Base-by-base conservation (phyloP, 306 rosid genomes). In the Vigna unguiculata region DNA sequence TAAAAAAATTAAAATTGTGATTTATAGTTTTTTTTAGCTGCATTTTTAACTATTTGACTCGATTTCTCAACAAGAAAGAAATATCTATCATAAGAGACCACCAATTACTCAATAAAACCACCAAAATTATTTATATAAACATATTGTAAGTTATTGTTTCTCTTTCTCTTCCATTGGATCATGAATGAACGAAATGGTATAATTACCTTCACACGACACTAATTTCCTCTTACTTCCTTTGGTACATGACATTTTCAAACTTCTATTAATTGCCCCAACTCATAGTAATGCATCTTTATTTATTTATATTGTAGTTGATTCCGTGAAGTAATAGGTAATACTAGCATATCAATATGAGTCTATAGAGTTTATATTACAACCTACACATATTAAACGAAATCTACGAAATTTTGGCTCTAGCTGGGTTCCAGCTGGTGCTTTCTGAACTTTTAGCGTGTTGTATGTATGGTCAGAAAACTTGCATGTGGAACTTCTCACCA, bases 271-370 rank as follows among this genome's bases (percentile, higher is more conserved):
- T 25, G 7, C 4, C 55, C 32, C 3, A 5, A 14, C 4, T 40
- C 6, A 52, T 40, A 40, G 30, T 20, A 43, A 2, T 11, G 5
- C 28, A 43, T 20, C 7, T 34, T 34, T 21, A 66, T 47, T 69
- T 20, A 59, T 47, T 13, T 20, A 34, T 69, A 34, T 48, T 30
- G 71, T 59, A n/a, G 49, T 59, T 48, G 32, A 70, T 60, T 54
- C 61, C 77, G 82, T 78, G 36, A 69, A 70, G 82, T 32, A 34
- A 69, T 45, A 2, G 82, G 59, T 55, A 78, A 34, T 41, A 48
- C 69, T 57, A 9, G 21, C 43, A 7, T 38, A 40, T 40, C 20
- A 14, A 14, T 24, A 58, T 10, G 13, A 78, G 45, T 40, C 12
- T 21, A 53, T 70, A 46, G 16, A 66, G n/a, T 54, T 43, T 57